Conservation (phyloP, 495 filamentous ascomycete species). For the Achaetomiella virescens region DNA sequence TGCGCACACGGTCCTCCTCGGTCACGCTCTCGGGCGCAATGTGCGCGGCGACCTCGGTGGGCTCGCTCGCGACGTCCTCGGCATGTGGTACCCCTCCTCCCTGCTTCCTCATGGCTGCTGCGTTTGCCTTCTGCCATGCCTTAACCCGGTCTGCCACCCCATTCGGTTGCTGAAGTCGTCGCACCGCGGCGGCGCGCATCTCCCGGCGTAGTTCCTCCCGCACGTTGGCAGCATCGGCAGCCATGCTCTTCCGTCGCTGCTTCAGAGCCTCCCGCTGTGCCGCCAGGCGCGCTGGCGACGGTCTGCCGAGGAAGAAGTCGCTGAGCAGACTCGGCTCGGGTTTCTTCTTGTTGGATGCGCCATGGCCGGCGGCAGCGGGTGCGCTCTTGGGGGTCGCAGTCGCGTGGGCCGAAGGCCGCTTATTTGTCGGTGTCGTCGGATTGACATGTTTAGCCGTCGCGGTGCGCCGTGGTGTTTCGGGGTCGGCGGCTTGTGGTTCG, state of each 20-base stretch:
- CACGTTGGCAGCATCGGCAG: conserved; percentile 33
- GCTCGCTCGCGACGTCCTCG: conserved; percentile 36
- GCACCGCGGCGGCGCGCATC: conserved; percentile 43
- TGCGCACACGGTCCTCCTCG: conserved; percentile 43
- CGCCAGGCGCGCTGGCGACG: conserved; percentile 38
- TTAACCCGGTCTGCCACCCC: conserved; percentile 63
- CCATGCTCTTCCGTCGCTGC: conserved; percentile 39
- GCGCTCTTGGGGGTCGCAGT: conserved; percentile 37
- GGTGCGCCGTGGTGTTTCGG: conserved; percentile 15
- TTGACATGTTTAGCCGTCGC: conserved; percentile 22
- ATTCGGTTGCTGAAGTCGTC: conserved; percentile 42
- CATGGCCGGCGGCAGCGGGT: conserved; percentile 28
- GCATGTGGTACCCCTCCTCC: conserved; percentile 31
- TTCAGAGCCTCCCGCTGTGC: conserved; percentile 34
- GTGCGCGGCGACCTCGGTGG: conserved; percentile 39
- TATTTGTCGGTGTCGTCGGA: conserved; percentile 24
- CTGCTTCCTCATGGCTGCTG: conserved; percentile 41
- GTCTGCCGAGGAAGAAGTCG: conserved; percentile 51
- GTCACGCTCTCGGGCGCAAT: conserved; percentile 44
- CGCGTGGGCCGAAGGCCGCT: conserved; percentile 18
- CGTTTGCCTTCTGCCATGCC: conserved; percentile 69
- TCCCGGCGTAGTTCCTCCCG: conserved; percentile 40
- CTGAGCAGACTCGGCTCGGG: conserved; percentile 42
- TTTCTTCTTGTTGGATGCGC: conserved; percentile 29
- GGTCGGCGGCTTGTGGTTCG: conserved; percentile 14